These are phyloP conservation scores for Dryas integrifolia DNA, from an alignment of 331 rosid genomes.

Conservation along the genomic window DNA sequence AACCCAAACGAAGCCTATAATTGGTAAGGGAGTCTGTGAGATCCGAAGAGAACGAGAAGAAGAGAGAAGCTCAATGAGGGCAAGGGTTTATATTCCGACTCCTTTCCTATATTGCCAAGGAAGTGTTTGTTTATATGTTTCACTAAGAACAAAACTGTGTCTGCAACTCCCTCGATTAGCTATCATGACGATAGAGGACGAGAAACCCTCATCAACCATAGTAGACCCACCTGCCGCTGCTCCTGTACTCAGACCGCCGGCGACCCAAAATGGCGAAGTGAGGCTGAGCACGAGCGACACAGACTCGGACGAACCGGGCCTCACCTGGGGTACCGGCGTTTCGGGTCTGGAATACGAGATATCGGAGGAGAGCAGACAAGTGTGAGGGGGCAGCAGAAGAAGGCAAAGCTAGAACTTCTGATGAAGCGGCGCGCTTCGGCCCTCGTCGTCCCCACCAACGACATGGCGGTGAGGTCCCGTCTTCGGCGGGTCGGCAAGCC, in stretches of 20 bases:
- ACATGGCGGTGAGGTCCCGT: slow-evolving; percentile 85
- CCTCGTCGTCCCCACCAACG: slow-evolving; percentile 88
- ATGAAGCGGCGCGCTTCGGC: slow-evolving; percentile 89
- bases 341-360: slow-evolving; percentile 63
- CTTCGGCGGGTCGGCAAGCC: slow-evolving; percentile 92
- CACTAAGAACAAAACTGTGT: neutral
- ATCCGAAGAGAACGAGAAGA: neutral
- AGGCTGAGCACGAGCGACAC: slow-evolving; percentile 53
- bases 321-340: slow-evolving; percentile 39
- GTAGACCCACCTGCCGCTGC: slow-evolving; percentile 21
- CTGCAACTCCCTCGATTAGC: no score
- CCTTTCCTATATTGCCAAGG: neutral
- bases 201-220: neutral
- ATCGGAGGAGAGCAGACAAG: slow-evolving; percentile 75
- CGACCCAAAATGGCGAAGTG: slow-evolving; percentile 58
- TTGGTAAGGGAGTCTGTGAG: no score
- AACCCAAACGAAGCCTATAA: no score
- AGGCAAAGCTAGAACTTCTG: slow-evolving; percentile 69
- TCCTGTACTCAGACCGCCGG: slow-evolving; percentile 49
- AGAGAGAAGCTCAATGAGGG: neutral
- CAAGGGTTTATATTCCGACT: neutral
- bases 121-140: neutral
- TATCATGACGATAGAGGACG: slow-evolving; percentile 11
- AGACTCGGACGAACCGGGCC: slow-evolving; percentile 39
- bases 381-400: slow-evolving; percentile 84